Base-by-base conservation (phyloP, 2,329 filamentous ascomycete genomes). In the Penicillium capsulatum region DNA sequence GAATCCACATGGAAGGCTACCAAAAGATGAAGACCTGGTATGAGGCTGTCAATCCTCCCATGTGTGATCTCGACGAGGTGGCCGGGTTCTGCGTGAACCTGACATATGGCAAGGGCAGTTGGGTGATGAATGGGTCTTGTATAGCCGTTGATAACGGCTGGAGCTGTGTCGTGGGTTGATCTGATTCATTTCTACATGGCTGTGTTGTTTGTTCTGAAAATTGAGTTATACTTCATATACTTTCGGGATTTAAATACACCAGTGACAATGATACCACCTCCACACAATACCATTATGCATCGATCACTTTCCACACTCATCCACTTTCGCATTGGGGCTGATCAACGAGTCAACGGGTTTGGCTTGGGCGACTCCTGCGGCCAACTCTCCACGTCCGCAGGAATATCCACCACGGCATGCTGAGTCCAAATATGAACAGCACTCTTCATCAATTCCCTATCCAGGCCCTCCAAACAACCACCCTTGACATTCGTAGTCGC, bases 391-490 rank as follows among this genome's bases (percentile, higher is more conserved):
- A 72, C 74, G 7, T 79, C 76, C 51, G 83, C 79, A 2, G 82
- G 81, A 47, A 86, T 84, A 22, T 80, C 77, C 13, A 84, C 72
- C 70, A 86, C 80, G 50, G 81, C 81, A 29, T 72, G 74, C 53
- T 78, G 79, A 14, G 79, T 81, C 76, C 79, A 85, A 51, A 86
- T 80, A 65, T 86, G 82, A 48, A 77, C 76, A 17, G 79, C 80
- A 3, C 60, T 66, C 9, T 60, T 67, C 77, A 80, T 79, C 60
- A 67, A 70, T 7, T 65, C 68, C 73, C 76, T 80, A 54, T 81
- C 74, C 14, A 86, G 65, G 1, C 75, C 79, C 4, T 80, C 73
- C 31, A 86, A 69, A 54, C 81, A 83, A 28, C 81, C 82, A 8
- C 77, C 81, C 56, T 85, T 85, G 31, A 86, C 73, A 11, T 77